phyloP scores from a whole-genome alignment of 73 alveolate species.

The Blepharisma stoltei region DNA sequence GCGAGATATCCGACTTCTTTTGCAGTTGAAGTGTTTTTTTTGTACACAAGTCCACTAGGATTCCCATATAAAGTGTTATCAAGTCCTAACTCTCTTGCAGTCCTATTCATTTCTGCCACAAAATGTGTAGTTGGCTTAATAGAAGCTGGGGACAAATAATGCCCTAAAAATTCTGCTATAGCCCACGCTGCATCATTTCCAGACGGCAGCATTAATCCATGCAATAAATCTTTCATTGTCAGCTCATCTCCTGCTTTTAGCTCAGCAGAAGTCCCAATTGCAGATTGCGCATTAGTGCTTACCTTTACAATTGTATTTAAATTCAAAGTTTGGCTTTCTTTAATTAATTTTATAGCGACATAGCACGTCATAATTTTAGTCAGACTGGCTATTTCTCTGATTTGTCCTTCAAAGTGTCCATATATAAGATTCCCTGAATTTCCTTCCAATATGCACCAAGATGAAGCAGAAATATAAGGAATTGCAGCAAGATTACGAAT shows the following conservation, averaged over 20 bases:
- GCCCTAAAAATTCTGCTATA: conserved; percentile 67
- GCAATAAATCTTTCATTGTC: conserved; percentile 63
- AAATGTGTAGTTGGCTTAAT: not conserved
- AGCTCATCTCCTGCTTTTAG: conserved; percentile 57
- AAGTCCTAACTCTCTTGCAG: conserved; percentile 16
- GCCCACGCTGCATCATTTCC: conserved; percentile 82
- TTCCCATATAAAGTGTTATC: conserved; percentile 16
- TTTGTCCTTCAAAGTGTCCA: not conserved
- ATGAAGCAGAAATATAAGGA: conserved; percentile 7
- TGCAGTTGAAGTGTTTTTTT: conserved; percentile 27
- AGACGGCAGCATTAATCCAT: conserved; percentile 85
- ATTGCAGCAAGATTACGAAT: not conserved
- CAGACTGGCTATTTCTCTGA: conserved; percentile 75
- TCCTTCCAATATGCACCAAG: conserved; percentile 25
- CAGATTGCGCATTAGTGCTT: conserved; percentile 55
- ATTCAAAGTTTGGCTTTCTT: conserved; percentile 52
- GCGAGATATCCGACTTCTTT: conserved; percentile 30
- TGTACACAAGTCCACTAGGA: conserved; percentile 31
- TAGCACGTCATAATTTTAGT: conserved; percentile 86
- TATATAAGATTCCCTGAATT: not conserved
- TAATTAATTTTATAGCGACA: conserved; percentile 53
- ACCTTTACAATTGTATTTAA: conserved; percentile 63
- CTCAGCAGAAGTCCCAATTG: conserved; percentile 78
- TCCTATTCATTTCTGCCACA: conserved; percentile 34
- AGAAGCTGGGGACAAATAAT: conserved; percentile 36